phyloP scores from a whole-genome alignment of 2,329 filamentous ascomycete genomes.

The Monilinia polystroma region DNA sequence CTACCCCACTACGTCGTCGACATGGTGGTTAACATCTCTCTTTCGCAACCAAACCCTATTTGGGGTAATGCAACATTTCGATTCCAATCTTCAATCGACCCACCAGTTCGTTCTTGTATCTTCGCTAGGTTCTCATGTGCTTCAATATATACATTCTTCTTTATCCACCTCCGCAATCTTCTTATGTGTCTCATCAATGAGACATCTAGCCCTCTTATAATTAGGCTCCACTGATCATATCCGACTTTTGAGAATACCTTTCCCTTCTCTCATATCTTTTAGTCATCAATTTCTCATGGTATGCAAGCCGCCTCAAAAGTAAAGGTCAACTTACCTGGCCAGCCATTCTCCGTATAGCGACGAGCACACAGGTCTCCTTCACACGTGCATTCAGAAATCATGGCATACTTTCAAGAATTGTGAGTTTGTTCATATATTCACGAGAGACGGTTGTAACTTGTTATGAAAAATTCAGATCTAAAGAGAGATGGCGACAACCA shows the following conservation, averaged over 20 bases:
- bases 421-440: conserved; percentile 27
- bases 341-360: conserved; percentile 25
- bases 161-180: not conserved
- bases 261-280: not conserved
- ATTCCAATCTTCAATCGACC: no score
- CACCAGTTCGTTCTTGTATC: not conserved
- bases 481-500: conserved; percentile 5
- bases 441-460: conserved; percentile 19
- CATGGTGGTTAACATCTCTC: not conserved
- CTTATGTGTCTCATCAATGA: no score
- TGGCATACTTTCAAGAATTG: conserved; percentile 25
- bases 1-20: no score
- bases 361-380: conserved; percentile 23
- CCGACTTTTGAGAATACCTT: not conserved
- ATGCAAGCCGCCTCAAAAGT: conserved; percentile 4
- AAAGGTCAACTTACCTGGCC: conserved; percentile 23
- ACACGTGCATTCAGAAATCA: not conserved
- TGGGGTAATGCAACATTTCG: no score
- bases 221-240: not conserved
- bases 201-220: no score
- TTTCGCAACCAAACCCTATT: no score
- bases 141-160: fast-evolving
- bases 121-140: not conserved
- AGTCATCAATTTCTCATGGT: conserved; percentile 1
- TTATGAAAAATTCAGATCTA: conserved; percentile 21